phyloP scores from a whole-genome alignment of 192 early-diverging fungal genomes.

The Umbelopsis ramanniana region DNA sequence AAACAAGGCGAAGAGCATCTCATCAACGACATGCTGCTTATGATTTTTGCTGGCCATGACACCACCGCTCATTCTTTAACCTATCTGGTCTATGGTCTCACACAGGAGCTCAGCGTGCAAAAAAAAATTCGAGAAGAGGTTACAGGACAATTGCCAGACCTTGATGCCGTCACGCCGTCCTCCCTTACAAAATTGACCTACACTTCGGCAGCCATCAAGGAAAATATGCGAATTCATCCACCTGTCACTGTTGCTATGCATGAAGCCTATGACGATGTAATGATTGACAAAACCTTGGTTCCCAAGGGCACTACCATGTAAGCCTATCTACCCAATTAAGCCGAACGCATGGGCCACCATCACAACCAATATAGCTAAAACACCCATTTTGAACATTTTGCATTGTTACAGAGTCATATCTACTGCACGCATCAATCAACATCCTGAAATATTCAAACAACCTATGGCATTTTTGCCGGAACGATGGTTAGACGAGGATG shows the following conservation, averaged over 20 bases:
- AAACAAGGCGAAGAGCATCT: conserved; percentile 26
- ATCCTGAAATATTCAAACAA: background rate
- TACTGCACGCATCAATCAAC: background rate
- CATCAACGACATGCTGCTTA: conserved; percentile 38
- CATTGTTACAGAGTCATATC: conserved; percentile 1
- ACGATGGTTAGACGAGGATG: background rate
- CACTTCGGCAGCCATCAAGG: conserved; percentile 12
- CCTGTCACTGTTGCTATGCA: background rate
- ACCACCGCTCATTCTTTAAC: conserved; percentile 46
- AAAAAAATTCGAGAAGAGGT: conserved; percentile 37
- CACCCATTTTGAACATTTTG: no score
- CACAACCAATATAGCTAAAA: background rate
- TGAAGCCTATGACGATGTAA: background rate
- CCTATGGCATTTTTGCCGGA: background rate
- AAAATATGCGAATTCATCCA: conserved; percentile 14
- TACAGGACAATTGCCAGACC: background rate
- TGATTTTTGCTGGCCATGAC: conserved; percentile 54
- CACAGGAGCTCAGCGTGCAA: conserved; percentile 38
- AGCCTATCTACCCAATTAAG: background rate
- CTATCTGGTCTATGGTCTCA: conserved; percentile 32
- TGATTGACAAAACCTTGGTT: background rate
- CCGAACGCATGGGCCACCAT: no score
- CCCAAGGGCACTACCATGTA: background rate
- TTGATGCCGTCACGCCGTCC: background rate
- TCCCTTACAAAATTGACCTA: background rate